Evolutionary conservation across 768 basidiomycete species (phyloP).

Genomic region (Lentinula sp.): DNA sequence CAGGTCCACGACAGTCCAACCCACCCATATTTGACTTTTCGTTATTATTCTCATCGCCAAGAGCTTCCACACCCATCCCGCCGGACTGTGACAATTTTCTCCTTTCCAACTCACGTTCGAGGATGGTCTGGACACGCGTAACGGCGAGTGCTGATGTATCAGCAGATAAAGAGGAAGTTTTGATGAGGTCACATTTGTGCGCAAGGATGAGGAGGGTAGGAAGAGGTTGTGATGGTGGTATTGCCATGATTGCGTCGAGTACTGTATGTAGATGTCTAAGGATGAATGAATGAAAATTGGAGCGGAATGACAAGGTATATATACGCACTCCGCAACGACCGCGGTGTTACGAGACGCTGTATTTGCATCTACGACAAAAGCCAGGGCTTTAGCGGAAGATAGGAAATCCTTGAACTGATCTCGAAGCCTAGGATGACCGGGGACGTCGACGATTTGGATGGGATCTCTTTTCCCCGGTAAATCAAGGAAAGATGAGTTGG

Average conservation of each 20-base stretch:
- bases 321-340: conserved; percentile 72
- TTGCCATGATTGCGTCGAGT: conserved; percentile 61
- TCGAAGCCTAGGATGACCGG: conserved; percentile 80
- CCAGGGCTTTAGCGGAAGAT: conserved; percentile 54
- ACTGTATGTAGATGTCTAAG: conserved; percentile 69
- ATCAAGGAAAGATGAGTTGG: conserved; percentile 47
- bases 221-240: conserved; percentile 61
- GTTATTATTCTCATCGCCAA: conserved; percentile 44
- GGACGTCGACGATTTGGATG: conserved; percentile 64
- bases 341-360: conserved; percentile 72
- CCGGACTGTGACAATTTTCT: conserved; percentile 57
- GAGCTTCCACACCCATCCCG: conserved; percentile 65
- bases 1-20: conserved; percentile 56
- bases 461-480: conserved; percentile 36
- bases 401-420: conserved; percentile 69
- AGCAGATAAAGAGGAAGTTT: conserved; percentile 26
- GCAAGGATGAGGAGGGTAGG: conserved; percentile 66
- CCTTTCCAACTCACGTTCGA: conserved; percentile 83
- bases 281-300: not conserved
- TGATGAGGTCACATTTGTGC: conserved; percentile 74
- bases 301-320: not conserved
- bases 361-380: conserved; percentile 77
- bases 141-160: conserved; percentile 36
- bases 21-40: conserved; percentile 64
- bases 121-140: conserved; percentile 66